Conservation (phyloP, 495 filamentous ascomycete species). For the Niebla homalea region DNA sequence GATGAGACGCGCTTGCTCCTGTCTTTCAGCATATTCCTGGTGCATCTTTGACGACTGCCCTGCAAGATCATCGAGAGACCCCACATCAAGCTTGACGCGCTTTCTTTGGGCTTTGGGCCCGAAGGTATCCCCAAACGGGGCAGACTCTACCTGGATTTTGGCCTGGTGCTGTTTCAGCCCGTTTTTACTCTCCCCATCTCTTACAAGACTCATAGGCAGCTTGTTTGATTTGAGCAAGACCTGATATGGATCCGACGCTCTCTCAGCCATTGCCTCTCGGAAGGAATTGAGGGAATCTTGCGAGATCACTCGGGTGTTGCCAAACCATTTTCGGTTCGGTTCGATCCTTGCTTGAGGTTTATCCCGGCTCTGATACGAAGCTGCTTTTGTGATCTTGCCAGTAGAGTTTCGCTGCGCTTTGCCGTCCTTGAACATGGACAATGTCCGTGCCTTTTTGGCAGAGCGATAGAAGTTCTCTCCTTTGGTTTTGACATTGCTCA, state of each 20-base stretch:
- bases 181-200: conserved; percentile 52
- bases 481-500: conserved; percentile 81
- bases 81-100: conserved; percentile 72
- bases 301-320: conserved; percentile 56
- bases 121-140: conserved; percentile 79
- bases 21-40: conserved; percentile 61
- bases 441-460: conserved; percentile 73
- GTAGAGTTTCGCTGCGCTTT: conserved; percentile 59
- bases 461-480: conserved; percentile 91
- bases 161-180: conserved; percentile 84
- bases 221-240: conserved; percentile 92
- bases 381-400: conserved; percentile 69
- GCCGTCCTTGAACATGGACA: conserved; percentile 82
- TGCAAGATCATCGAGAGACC: conserved; percentile 67
- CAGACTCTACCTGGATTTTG: conserved; percentile 82
- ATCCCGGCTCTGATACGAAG: conserved; percentile 67
- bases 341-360: conserved; percentile 78
- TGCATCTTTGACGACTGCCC: conserved; percentile 64
- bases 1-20: conserved; percentile 57
- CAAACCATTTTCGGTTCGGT: conserved; percentile 83
- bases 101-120: conserved; percentile 90
- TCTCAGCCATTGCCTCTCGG: conserved; percentile 82
- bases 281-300: conserved; percentile 63
- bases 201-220: conserved; percentile 70
- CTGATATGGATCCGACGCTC: conserved; percentile 78